phyloP scores from a whole-genome alignment of 1,139 yeast species.

The Sugiyamaella sp. region DNA sequence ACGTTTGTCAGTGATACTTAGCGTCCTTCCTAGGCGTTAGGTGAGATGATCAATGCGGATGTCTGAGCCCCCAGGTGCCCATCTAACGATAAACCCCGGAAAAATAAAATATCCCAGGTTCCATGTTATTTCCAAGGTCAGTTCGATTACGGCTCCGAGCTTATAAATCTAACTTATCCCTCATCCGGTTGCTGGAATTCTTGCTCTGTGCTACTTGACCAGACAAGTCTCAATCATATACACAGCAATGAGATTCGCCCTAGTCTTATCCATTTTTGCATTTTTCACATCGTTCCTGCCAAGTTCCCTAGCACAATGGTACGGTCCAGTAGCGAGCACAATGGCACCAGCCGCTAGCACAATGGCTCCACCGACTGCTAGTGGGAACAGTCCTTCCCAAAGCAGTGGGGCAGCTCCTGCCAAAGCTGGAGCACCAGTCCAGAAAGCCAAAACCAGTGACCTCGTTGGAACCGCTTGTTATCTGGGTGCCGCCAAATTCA shows the following conservation, averaged over 20 bases:
- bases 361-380: too few relatives aligned
- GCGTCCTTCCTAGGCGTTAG: slow-evolving; percentile 1
- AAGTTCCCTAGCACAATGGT: background rate
- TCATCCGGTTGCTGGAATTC: slow-evolving; percentile 1
- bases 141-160: background rate
- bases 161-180: slow-evolving; percentile 10
- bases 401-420: background rate
- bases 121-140: background rate
- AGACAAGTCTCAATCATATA: background rate
- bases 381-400: background rate
- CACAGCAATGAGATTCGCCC: slow-evolving; percentile 6
- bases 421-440: background rate
- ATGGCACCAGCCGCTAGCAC: too few relatives aligned
- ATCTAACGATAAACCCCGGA: background rate
- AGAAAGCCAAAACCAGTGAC: slow-evolving; percentile 8
- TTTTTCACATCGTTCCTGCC: slow-evolving; percentile 1
- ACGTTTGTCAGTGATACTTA: background rate
- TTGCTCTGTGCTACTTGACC: background rate
- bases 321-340: too few relatives aligned
- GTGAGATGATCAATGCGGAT: background rate
- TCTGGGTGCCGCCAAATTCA: slow-evolving; percentile 16
- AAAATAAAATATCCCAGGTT: background rate
- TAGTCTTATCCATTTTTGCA: slow-evolving; percentile 1
- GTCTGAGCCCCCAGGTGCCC: background rate
- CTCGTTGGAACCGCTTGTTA: slow-evolving; percentile 21